phyloP scores from a whole-genome alignment of 345 rosid species.

The Cochlearia excelsa region DNA sequence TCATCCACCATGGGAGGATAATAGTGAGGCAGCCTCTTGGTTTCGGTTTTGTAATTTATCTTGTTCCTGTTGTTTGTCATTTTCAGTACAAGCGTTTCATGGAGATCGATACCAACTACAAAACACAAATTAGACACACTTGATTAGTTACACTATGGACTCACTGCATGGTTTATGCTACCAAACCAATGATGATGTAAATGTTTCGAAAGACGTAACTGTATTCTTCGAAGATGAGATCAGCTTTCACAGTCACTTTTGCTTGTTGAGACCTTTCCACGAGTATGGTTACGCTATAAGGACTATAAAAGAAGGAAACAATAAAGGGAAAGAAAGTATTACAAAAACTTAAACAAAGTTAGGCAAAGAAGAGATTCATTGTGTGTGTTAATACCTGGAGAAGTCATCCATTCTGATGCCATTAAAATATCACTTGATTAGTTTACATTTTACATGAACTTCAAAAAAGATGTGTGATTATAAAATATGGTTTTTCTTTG shows the following conservation, averaged over 20 bases:
- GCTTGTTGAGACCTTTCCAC: constrained; percentile 44
- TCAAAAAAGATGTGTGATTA: constrained; percentile 15
- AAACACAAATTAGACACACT: background rate
- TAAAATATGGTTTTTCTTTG: constrained; percentile 4
- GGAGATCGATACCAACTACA: constrained; percentile 83
- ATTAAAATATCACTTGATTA: constrained; percentile 34
- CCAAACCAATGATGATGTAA: constrained; percentile 2
- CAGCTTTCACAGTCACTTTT: constrained; percentile 74
- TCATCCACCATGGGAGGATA: constrained; percentile 43
- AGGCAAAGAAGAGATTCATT: background rate
- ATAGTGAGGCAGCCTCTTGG: constrained; percentile 37
- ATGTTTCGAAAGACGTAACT: constrained; percentile 41
- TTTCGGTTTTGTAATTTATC: constrained; percentile 31
- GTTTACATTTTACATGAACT: constrained; percentile 19
- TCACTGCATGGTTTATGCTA: constrained; percentile 16
- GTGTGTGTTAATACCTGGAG: constrained; percentile 57
- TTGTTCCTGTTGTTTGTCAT: constrained; percentile 39
- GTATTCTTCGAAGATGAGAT: constrained; percentile 82
- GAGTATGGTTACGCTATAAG: constrained; percentile 57
- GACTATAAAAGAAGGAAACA: constrained; percentile 48
- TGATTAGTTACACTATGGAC: background rate
- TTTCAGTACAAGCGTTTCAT: constrained; percentile 52
- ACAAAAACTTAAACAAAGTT: background rate
- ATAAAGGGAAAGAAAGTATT: background rate
- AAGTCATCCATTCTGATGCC: constrained; percentile 86